Percentiles rank a stretch among this genome's conserved stretches.
These are phyloP conservation scores for Paraglomus occultum DNA, from an alignment of 192 early-diverging fungal species.

Conservation along the genomic window DNA sequence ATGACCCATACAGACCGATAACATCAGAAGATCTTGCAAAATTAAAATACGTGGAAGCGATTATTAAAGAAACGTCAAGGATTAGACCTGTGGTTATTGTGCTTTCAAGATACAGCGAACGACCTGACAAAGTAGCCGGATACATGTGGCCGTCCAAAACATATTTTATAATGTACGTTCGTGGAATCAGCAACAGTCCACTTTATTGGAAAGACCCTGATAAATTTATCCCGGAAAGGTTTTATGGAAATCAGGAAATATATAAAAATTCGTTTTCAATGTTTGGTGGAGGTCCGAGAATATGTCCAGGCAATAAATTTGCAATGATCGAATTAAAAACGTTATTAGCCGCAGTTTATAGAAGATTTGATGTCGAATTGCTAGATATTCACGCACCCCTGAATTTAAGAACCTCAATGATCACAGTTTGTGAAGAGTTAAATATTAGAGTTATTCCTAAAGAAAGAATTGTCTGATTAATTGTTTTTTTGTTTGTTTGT, in stretches of 20 bases:
- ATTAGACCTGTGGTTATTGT: not conserved
- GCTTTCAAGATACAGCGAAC: not conserved
- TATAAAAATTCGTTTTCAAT: slow-evolving; percentile 3
- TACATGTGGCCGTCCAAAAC: not conserved
- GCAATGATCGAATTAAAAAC: slow-evolving; percentile 1
- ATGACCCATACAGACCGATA: not conserved
- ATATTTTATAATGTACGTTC: not conserved
- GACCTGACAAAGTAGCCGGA: not conserved
- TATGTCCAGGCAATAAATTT: not conserved
- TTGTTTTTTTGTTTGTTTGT: too few relatives aligned
- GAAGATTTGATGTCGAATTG: slow-evolving; percentile 4
- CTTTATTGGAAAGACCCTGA: slow-evolving; percentile 4
- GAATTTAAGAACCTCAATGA: not conserved
- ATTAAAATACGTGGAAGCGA: slow-evolving; percentile 12
- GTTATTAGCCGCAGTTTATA: not conserved
- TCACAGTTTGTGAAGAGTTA: slow-evolving; percentile 1
- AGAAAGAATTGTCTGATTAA: not conserved
- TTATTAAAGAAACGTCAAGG: slow-evolving; percentile 7
- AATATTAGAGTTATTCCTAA: slow-evolving; percentile 7
- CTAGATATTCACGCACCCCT: slow-evolving; percentile 3
- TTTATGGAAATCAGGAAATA: too few relatives aligned
- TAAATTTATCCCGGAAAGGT: slow-evolving; percentile 2
- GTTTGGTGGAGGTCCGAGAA: slow-evolving; percentile 1
- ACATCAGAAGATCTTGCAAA: slow-evolving; percentile 12
- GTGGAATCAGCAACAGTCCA: not conserved